Base-by-base conservation (phyloP, 805 yeast genomes). In the Sungouiozyma intestinalis region DNA sequence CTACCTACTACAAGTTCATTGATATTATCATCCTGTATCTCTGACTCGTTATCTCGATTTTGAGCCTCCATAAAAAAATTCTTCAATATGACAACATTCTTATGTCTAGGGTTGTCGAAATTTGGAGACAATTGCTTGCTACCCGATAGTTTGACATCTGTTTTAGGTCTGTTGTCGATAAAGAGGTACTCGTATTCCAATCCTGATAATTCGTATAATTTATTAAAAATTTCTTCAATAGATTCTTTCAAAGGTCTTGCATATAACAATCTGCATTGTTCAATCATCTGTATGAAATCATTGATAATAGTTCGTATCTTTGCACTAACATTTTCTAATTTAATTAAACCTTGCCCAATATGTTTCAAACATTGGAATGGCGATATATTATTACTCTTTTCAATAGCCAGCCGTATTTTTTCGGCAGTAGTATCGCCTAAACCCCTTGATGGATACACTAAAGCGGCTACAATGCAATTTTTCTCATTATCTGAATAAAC, bases 371-470 rank as follows among this genome's bases (percentile, higher is more conserved):
- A 41, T 13, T 48, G 42, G 16, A 51, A 48, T 2, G 56, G 45
- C 3, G 56, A 34, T 4, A 14, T 41, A 3, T 39, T 33, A 13
- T 16, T 18, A 3, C 40, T 39, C 9, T 39, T 40, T 9, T 51
- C 54, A 8, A 60, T 39, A 2, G 48, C 36, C 9, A 27, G 24
- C 16, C 48, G 51, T 0, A 63, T 42, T 39, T 55, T 54, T 2
- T 66, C 66, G 3, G 73, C 45, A 0, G 81, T 63, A 31, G 71
- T 71, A 1, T 64, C 68, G 0, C 96, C 96, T 8, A 86, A 53
- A 0, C 92, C 88, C 43, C 80, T 63, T 32, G 76, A 67, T 1
- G 88, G 90, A 40, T 66, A 67, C 36, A 73, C 71, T 20, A 87
- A 47, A 1, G 81, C 68, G 29, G 85, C 62, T 29, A 74, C 48